Base-by-base conservation (phyloP, 345 rosid genomes). In the Turnera subulata region DNA sequence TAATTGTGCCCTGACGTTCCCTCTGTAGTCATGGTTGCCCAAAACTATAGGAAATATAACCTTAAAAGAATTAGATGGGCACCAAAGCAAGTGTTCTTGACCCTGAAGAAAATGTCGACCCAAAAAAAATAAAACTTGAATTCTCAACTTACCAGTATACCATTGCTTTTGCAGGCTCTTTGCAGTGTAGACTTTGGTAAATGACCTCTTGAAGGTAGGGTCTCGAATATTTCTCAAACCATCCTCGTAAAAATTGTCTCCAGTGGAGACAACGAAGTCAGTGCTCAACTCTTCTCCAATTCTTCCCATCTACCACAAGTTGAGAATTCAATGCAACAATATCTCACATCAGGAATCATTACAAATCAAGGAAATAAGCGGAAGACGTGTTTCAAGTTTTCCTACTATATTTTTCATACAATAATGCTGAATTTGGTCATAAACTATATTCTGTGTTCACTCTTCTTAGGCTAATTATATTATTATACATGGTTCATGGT, bases 21-120 rank as follows among this genome's bases (percentile, higher is more conserved):
- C 97, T 60, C 97, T 80, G 45, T 89, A 89, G 33, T 86, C 97
- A 46, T 89, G 97, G 78, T 84, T 84, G 0, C 91, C 91, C 46
- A 84, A 49, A 53, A 84, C 91, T 84, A 73, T n/a, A n/a, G n/a
- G n/a, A n/a, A n/a, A n/a, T n/a, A n/a, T n/a, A n/a, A n/a, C n/a
- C n/a, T n/a, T n/a, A n/a, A n/a, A n/a, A n/a, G n/a, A n/a, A n/a
- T n/a, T n/a, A n/a, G n/a, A n/a, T n/a, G n/a, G n/a, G n/a, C n/a
- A n/a, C n/a, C n/a, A n/a, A n/a, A n/a, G n/a, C n/a, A n/a, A n/a
- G n/a, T n/a, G n/a, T n/a, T n/a, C n/a, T n/a, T n/a, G n/a, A n/a
- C n/a, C n/a, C n/a, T n/a, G n/a, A n/a, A n/a, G n/a, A n/a, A n/a
- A n/a, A n/a, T n/a, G n/a, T n/a, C n/a, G n/a, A n/a, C n/a, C n/a